These are phyloP conservation scores for Cryptomeria japonica DNA, from an alignment of 75 land plant species.

Conservation along the genomic window DNA sequence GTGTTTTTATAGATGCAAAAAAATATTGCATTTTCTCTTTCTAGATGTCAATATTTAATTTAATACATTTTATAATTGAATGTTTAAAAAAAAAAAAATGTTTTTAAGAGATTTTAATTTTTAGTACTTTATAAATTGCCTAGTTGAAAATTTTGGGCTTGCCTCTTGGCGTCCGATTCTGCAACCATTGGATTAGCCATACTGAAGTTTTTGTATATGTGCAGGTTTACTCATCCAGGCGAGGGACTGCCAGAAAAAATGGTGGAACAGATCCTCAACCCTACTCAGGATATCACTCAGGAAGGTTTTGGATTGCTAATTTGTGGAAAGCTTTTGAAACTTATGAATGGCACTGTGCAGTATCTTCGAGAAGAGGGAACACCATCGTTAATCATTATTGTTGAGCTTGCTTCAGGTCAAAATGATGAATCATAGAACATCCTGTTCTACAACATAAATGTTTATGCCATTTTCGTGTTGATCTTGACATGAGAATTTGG, in stretches of 20 bases:
- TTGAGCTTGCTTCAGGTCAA: slow-evolving; percentile 71
- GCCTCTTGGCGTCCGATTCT: too few relatives aligned
- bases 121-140: too few relatives aligned
- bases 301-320: slow-evolving; percentile 80
- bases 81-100: too few relatives aligned
- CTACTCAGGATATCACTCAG: slow-evolving; percentile 52
- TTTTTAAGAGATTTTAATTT: too few relatives aligned
- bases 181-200: neutral
- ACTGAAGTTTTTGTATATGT: neutral
- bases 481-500: neutral
- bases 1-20: too few relatives aligned
- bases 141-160: too few relatives aligned
- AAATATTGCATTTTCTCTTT: too few relatives aligned
- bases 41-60: too few relatives aligned
- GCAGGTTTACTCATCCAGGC: slow-evolving; percentile 78
- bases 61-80: too few relatives aligned
- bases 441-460: neutral
- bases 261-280: slow-evolving; percentile 79
- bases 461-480: neutral
- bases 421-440: slow-evolving; percentile 23
- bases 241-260: slow-evolving; percentile 79
- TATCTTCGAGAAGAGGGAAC: slow-evolving; percentile 72
- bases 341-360: slow-evolving; percentile 90
- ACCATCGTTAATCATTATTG: slow-evolving; percentile 58
- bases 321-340: slow-evolving; percentile 80